Conservation (phyloP, 805 yeast genomes). For the Metschnikowia drakensbergensis region DNA sequence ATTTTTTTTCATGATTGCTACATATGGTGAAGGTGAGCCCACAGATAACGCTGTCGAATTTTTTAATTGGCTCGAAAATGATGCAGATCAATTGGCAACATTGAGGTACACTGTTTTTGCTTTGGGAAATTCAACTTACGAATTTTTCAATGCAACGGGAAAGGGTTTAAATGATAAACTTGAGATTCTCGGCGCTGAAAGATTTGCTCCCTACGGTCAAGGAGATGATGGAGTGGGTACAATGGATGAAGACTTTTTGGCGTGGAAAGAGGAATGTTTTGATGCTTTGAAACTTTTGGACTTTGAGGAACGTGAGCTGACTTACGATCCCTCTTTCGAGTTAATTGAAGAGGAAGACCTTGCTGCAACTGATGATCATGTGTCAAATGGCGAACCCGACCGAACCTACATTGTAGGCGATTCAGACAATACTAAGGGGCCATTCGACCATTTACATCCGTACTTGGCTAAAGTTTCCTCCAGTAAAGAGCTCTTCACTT, state of each 20-base stretch:
- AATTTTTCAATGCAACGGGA: conserved; percentile 82
- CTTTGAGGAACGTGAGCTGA: conserved; percentile 75
- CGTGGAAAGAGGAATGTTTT: conserved; percentile 84
- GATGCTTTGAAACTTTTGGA: conserved; percentile 61
- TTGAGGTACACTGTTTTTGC: conserved; percentile 79
- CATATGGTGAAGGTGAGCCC: conserved; percentile 98
- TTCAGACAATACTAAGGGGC: conserved; percentile 52
- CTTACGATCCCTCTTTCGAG: conserved; percentile 67
- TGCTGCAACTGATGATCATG: conserved; percentile 28
- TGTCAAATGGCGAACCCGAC: conserved; percentile 77
- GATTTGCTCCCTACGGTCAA: conserved; percentile 74
- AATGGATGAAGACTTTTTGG: conserved; percentile 88
- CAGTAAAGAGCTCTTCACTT: conserved; percentile 68
- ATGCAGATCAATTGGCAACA: conserved; percentile 49
- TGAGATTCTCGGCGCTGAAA: conserved; percentile 62
- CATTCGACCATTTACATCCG: conserved; percentile 80
- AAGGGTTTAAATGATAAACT: conserved; percentile 52
- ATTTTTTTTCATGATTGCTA: conserved; percentile 69
- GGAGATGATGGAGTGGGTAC: conserved; percentile 97
- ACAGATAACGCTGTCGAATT: conserved; percentile 90
- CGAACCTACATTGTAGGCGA: conserved; percentile 33
- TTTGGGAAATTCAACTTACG: conserved; percentile 92
- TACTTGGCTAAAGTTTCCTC: conserved; percentile 63
- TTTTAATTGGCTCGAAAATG: conserved; percentile 60
- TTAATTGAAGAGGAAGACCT: conserved; percentile 35